phyloP scores from a whole-genome alignment of 495 filamentous ascomycete species.

The Aspergillus haitiensis region DNA sequence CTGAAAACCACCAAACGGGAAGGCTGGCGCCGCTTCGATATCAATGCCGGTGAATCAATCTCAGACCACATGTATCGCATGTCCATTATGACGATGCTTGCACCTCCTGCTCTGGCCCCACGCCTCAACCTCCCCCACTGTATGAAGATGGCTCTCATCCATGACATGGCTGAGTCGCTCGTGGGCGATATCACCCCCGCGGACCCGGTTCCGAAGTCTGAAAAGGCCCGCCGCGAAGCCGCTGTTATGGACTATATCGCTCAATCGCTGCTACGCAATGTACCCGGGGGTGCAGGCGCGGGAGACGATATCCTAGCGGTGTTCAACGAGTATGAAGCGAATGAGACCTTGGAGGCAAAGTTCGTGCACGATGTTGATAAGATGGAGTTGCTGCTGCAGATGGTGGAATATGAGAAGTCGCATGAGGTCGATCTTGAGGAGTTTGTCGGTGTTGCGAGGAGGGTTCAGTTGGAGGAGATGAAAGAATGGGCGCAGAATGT shows the following conservation, averaged over 20 bases:
- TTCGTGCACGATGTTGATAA: slow-evolving; percentile 98
- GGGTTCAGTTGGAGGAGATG: slow-evolving; percentile 73
- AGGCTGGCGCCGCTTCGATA: slow-evolving; percentile 88
- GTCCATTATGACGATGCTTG: slow-evolving; percentile 93
- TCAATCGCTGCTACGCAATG: slow-evolving; percentile 65
- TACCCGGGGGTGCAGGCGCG: slow-evolving; percentile 60
- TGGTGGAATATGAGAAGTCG: slow-evolving; percentile 91
- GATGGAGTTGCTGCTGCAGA: slow-evolving; percentile 90
- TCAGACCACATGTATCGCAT: slow-evolving; percentile 99
- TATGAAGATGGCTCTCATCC: slow-evolving; percentile 89
- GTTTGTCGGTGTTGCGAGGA: slow-evolving; percentile 73
- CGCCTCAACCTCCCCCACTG: slow-evolving; percentile 76
- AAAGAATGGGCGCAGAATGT: slow-evolving; percentile 76
- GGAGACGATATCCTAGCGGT: slow-evolving; percentile 69
- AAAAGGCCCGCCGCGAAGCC: slow-evolving; percentile 85
- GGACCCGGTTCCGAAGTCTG: slow-evolving; percentile 61
- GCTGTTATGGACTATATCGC: slow-evolving; percentile 89
- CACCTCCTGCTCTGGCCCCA: slow-evolving; percentile 69
- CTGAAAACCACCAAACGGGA: slow-evolving; percentile 95
- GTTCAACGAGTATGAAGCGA: slow-evolving; percentile 94
- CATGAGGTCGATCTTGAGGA: slow-evolving; percentile 74
- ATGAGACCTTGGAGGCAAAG: slow-evolving; percentile 73
- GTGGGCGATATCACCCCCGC: slow-evolving; percentile 96
- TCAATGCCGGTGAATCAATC: slow-evolving; percentile 77
- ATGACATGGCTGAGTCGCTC: slow-evolving; percentile 95